Percentiles rank a stretch among this genome's conserved stretches.
Evolutionary conservation across 2,329 filamentous ascomycete species (phyloP).

Genomic region (Mycogone perniciosa): DNA sequence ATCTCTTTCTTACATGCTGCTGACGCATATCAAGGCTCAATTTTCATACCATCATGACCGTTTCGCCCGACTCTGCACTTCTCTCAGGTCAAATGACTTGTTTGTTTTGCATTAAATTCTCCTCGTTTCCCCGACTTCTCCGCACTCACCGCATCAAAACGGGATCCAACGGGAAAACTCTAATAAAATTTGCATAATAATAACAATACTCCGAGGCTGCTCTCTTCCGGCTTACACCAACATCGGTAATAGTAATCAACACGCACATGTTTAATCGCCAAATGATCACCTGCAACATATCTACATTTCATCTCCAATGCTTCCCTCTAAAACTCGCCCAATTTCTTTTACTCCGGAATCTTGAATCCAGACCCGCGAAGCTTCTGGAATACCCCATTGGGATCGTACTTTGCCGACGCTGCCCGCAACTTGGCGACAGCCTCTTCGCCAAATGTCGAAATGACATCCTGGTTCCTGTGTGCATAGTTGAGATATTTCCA

Average conservation of each 20-base stretch:
- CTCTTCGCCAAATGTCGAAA: conserved; percentile 3
- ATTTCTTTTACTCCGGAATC: not conserved
- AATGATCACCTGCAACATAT: no score
- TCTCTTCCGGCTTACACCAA: no score
- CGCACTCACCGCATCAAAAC: no score
- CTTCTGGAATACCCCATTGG: conserved; percentile 6
- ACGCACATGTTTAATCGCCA: no score
- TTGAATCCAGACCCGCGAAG: conserved; percentile 1
- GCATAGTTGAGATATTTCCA: conserved; percentile 11
- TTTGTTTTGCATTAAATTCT: not conserved
- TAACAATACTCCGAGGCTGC: no score
- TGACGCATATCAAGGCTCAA: not conserved
- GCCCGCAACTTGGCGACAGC: conserved; percentile 1
- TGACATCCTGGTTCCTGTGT: not conserved
- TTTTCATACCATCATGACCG: not conserved
- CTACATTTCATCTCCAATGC: no score
- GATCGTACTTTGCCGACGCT: conserved; percentile 9
- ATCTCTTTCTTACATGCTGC: not conserved
- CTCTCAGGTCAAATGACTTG: no score
- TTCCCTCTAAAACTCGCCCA: no score
- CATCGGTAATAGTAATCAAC: no score
- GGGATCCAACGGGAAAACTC: no score
- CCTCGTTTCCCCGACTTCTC: not conserved
- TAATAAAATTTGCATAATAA: no score
- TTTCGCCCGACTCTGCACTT: not conserved